Evolutionary conservation across 2,329 filamentous ascomycete genomes (phyloP).

Genomic region (Neurospora crassa): DNA sequence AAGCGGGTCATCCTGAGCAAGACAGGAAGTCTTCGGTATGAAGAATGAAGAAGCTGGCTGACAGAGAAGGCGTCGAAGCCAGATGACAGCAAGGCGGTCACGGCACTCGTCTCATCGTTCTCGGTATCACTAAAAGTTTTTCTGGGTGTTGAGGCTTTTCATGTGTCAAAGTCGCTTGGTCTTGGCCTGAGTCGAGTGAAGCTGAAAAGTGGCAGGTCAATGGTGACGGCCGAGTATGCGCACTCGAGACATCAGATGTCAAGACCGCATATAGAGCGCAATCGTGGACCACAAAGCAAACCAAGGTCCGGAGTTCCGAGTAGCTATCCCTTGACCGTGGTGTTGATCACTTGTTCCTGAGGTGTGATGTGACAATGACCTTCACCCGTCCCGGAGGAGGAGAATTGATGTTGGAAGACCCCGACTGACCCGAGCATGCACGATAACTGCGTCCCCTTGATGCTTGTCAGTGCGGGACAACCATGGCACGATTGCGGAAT

Average conservation of each 20-base stretch:
- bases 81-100: background rate
- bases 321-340: background rate
- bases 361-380: background rate
- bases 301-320: background rate
- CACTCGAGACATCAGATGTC: background rate
- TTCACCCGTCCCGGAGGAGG: background rate
- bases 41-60: background rate
- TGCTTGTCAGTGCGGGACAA: background rate
- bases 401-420: background rate
- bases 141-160: background rate
- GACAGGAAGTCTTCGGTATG: background rate
- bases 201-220: background rate
- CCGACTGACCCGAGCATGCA: background rate
- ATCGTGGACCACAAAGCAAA: background rate
- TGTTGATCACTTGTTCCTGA: background rate
- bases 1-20: background rate
- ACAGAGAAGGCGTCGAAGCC: background rate
- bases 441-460: background rate
- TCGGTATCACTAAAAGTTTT: background rate
- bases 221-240: background rate
- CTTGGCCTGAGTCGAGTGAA: background rate
- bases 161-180: background rate
- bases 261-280: background rate
- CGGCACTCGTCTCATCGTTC: background rate
- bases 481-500: background rate